A percentile compares a stretch with the other conserved stretches of the same genome.
Evolutionary conservation across 768 basidiomycete genomes (phyloP).

Genomic region (Symmetrospora coprosmae): DNA sequence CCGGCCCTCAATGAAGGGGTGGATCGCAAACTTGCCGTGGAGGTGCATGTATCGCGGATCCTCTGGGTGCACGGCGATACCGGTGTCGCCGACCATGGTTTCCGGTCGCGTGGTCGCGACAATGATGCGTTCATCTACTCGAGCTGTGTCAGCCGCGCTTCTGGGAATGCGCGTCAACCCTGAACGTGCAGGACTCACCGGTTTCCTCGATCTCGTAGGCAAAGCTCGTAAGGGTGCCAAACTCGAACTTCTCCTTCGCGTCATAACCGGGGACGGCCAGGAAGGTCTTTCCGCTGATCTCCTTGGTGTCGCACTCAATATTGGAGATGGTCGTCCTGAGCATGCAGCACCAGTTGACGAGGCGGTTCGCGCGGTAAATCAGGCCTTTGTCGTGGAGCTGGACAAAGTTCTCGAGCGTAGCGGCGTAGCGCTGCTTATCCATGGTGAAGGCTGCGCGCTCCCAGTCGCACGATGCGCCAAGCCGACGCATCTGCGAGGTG

Average conservation of each 20-base stretch:
- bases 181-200: conserved; percentile 41
- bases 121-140: conserved; percentile 67
- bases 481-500: conserved; percentile 67
- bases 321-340: conserved; percentile 96
- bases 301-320: conserved; percentile 92
- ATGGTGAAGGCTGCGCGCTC: conserved; percentile 87
- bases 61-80: conserved; percentile 87
- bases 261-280: conserved; percentile 90
- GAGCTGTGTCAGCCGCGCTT: neutral
- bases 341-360: conserved; percentile 95
- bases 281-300: conserved; percentile 67
- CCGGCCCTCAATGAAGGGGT: conserved; percentile 71
- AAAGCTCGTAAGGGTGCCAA: conserved; percentile 91
- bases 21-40: conserved; percentile 70
- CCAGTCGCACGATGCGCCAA: conserved; percentile 94
- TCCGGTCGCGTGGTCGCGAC: conserved; percentile 96
- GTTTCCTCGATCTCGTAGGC: conserved; percentile 80
- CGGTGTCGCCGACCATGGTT: conserved; percentile 96
- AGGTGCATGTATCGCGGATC: conserved; percentile 87
- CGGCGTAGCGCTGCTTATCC: conserved; percentile 66
- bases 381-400: conserved; percentile 77
- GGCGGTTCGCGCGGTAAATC: conserved; percentile 83
- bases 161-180: neutral
- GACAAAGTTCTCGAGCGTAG: conserved; percentile 84
- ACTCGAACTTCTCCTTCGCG: conserved; percentile 85